Evolutionary conservation across 2,329 filamentous ascomycete genomes (phyloP).

Genomic region (Talaromyces sp.): DNA sequence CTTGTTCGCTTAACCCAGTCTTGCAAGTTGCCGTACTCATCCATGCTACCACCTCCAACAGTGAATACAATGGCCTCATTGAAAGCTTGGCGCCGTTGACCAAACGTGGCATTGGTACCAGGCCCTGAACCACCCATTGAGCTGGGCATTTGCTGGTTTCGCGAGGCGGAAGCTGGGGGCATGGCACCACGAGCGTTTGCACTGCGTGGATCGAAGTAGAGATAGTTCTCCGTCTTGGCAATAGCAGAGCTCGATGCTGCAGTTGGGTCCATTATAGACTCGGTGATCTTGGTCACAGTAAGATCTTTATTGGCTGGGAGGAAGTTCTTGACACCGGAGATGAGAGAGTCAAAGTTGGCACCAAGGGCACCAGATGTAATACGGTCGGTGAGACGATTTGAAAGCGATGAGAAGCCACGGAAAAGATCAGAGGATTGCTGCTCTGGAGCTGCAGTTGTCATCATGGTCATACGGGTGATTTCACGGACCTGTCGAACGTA

Average conservation of each 20-base stretch:
- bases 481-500: conserved; percentile 92
- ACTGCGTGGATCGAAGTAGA: conserved; percentile 95
- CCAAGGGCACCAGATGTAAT: conserved; percentile 88
- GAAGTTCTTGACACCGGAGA: conserved; percentile 97
- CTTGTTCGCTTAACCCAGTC: conserved; percentile 87
- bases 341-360: conserved; percentile 88
- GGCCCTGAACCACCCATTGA: conserved; percentile 50
- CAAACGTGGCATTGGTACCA: conserved; percentile 82
- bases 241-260: conserved; percentile 89
- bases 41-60: conserved; percentile 95
- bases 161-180: conserved; percentile 69
- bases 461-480: conserved; percentile 97
- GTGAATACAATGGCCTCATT: conserved; percentile 92
- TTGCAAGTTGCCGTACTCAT: conserved; percentile 96
- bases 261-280: conserved; percentile 95
- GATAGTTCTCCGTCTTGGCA: conserved; percentile 92
- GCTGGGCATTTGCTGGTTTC: conserved; percentile 50
- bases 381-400: conserved; percentile 86
- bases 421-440: conserved; percentile 73
- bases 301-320: conserved; percentile 94
- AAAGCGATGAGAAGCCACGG: conserved; percentile 88
- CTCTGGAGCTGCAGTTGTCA: conserved; percentile 75
- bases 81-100: conserved; percentile 85
- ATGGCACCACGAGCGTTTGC: conserved; percentile 91
- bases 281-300: conserved; percentile 95